Evolutionary conservation across 208 protist species (phyloP).

Genomic region (Trypanosoma avium): DNA sequence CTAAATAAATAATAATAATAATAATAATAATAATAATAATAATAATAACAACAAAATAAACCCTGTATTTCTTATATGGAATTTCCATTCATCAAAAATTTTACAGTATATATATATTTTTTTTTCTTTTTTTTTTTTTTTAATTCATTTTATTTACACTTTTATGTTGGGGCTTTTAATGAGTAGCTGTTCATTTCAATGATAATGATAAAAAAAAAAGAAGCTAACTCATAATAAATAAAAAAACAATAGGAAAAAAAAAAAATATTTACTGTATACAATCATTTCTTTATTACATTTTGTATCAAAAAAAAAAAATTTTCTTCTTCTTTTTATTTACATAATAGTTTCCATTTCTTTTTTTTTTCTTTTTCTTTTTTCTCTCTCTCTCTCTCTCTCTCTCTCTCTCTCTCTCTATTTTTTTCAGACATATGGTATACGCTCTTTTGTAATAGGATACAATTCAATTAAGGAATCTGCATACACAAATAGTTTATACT

Average conservation of each 20-base stretch:
- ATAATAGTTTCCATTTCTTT: not conserved
- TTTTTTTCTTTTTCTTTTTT: not conserved
- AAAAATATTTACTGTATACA: no score
- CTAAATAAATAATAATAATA: conserved; percentile 7
- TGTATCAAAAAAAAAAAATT: conserved; percentile 17
- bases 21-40: not conserved
- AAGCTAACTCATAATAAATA: no score
- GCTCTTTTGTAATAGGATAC: conserved; percentile 49
- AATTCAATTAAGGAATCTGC: conserved; percentile 70
- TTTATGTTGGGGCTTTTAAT: no score
- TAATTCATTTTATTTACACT: no score
- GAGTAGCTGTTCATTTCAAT: no score
- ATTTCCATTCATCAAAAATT: not conserved
- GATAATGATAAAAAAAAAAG: no score
- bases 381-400: not conserved
- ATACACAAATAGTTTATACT: conserved; percentile 88
- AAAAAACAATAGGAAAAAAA: no score
- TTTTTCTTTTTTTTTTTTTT: no score
- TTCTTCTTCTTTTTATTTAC: not conserved
- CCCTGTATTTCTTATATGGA: no score
- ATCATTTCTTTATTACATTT: no score
- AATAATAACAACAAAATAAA: not conserved
- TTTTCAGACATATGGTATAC: conserved; percentile 55
- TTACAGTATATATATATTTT: no score
- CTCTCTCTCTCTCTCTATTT: not conserved